Percentiles rank a stretch among this genome's conserved stretches.
Conservation (phyloP, 2,329 filamentous ascomycete species). For the Hypoxylon sp. region DNA sequence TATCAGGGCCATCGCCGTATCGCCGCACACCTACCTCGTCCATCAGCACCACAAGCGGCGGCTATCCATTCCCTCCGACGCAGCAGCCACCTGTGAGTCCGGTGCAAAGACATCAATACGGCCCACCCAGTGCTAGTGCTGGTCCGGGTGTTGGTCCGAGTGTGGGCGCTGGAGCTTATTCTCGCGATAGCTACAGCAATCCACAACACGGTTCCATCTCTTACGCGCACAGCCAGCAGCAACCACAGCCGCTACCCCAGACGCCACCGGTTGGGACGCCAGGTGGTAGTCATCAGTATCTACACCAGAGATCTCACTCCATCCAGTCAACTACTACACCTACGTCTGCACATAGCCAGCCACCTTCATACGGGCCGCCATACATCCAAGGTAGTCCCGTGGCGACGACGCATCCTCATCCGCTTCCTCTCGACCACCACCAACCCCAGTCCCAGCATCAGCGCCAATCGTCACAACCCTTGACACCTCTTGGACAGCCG, state of each 20-base stretch:
- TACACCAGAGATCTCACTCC: slow-evolving; percentile 66
- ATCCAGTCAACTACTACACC: slow-evolving; percentile 70
- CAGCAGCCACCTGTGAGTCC: slow-evolving; percentile 59
- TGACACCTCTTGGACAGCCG: slow-evolving; percentile 66
- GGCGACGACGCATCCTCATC: slow-evolving; percentile 58
- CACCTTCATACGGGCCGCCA: slow-evolving; percentile 61
- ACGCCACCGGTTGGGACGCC: slow-evolving; percentile 63
- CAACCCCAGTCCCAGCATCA: slow-evolving; percentile 54
- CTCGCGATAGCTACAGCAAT: slow-evolving; percentile 58
- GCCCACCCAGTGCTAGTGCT: slow-evolving; percentile 51
- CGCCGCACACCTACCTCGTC: slow-evolving; percentile 63
- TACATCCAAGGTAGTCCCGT: slow-evolving; percentile 68
- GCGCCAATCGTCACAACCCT: slow-evolving; percentile 66
- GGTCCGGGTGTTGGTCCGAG: slow-evolving; percentile 39
- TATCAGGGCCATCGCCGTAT: slow-evolving; percentile 62
- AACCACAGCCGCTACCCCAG: slow-evolving; percentile 58
- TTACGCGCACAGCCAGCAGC: slow-evolving; percentile 57
- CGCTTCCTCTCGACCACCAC: slow-evolving; percentile 50
- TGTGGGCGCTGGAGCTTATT: slow-evolving; percentile 48
- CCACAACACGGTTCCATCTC: slow-evolving; percentile 51
- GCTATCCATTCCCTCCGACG: slow-evolving; percentile 65
- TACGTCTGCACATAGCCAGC: slow-evolving; percentile 72
- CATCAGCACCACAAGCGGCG: slow-evolving; percentile 56
- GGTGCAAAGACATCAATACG: slow-evolving; percentile 65
- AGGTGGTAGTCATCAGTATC: slow-evolving; percentile 53